phyloP scores from a whole-genome alignment of 1,284 basidiomycete genomes.

The Ustilago esculenta region DNA sequence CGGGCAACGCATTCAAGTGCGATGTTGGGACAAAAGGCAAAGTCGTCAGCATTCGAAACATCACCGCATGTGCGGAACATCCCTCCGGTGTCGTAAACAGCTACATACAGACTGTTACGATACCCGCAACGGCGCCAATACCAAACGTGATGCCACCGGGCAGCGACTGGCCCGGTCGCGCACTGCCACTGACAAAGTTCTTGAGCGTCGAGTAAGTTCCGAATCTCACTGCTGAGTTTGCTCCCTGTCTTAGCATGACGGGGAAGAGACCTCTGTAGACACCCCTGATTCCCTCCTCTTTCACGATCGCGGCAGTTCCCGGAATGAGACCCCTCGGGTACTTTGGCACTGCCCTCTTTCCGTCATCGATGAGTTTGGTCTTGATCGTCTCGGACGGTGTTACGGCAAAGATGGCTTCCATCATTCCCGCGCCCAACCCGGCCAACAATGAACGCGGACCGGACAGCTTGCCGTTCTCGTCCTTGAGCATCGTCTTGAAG shows the following conservation, averaged over 20 bases:
- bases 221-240: constrained; percentile 96
- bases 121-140: constrained; percentile 89
- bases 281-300: constrained; percentile 79
- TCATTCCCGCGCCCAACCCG: constrained; percentile 92
- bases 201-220: constrained; percentile 93
- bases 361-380: constrained; percentile 98
- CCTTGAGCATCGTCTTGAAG: constrained; percentile 85
- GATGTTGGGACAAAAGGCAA: not conserved
- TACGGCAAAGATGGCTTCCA: constrained; percentile 91
- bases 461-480: constrained; percentile 68
- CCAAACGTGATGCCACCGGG: constrained; percentile 91
- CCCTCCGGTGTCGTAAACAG: no score
- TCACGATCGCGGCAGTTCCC: constrained; percentile 82
- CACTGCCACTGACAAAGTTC: constrained; percentile 80
- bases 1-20: no score
- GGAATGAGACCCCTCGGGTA: constrained; percentile 85
- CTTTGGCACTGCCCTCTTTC: constrained; percentile 82
- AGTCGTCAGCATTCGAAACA: not conserved
- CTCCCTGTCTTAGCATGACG: constrained; percentile 96
- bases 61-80: no score
- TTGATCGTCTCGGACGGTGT: constrained; percentile 99
- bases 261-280: constrained; percentile 93
- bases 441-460: constrained; percentile 70
- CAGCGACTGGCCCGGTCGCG: constrained; percentile 82
- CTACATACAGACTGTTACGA: constrained; percentile 87